Evolutionary conservation across 306 rosid genomes (phyloP), one percentile per base, ranked within the genome.

Genomic region (Vachellia pachyceras): DNA sequence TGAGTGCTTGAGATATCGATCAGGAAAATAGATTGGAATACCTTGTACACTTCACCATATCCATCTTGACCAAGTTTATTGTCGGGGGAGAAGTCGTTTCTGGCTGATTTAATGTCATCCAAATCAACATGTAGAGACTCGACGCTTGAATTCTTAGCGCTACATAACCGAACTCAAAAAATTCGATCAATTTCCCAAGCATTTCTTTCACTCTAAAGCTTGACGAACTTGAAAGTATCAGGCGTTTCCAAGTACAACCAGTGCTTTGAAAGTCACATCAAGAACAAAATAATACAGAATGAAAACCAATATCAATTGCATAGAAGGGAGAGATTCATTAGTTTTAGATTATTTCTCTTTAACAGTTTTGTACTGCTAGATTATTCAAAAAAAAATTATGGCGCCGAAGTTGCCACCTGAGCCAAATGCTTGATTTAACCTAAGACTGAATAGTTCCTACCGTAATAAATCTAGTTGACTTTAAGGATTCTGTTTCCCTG

Each of bases 401-500:
- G 29, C 41, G 76, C 22, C 35, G 44, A 22, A 54, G 65, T 55
- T 65, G 41, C 73, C 73, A 41, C 42, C 33, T 14, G 52, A 69
- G 41, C 22, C 25, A 44, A 42, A 55, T 20, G 58, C 54, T 60
- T 73, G 57, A 61, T 50, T 55, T 49, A 74, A 42, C 36, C 61
- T 10, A 55, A 73, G 35, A 7, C 20, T 14, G 69, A 37, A 6
- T 5, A 13, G 5, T 45, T 37, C 75, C 44, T 47, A 33, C 23
- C 49, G 2, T 50, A 77, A 69, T 20, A 77, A 71, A 23, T 35
- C 72, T 50, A n/a, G 37, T 69, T 11, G 57, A 77, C 58, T 76
- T 85, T 77, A 83, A 69, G 74, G 54, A 69, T 79, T 79, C 80
- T 2, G 41, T 82, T 77, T 79, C 76, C 73, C 82, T 7, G 77